These are phyloP conservation scores for Cladosporium sp. DNA, from an alignment of 2,329 filamentous ascomycete genomes.

Conservation along the genomic window DNA sequence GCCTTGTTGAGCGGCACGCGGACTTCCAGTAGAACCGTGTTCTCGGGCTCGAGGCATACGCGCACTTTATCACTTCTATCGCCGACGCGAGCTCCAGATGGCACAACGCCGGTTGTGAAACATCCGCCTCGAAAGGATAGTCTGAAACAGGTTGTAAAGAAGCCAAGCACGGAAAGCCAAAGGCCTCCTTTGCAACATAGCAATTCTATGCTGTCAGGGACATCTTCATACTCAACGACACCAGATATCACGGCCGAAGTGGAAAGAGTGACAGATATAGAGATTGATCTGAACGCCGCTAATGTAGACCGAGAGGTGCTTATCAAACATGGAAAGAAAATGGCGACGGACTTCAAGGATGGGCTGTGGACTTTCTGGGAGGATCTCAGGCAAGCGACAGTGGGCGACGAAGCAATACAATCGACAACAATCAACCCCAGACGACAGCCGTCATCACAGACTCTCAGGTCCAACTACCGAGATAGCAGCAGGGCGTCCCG, in stretches of 20 bases:
- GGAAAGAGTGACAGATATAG: conserved; percentile 20
- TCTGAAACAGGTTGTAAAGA: conserved; percentile 10
- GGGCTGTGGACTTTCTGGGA: conserved; percentile 94
- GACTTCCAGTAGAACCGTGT: conserved; percentile 51
- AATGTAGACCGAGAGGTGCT: conserved; percentile 48
- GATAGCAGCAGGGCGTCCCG: conserved; percentile 13
- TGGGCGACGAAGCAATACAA: conserved; percentile 82
- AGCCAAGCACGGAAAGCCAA: conserved; percentile 13
- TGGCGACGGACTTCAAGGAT: conserved; percentile 83
- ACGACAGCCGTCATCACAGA: conserved; percentile 25
- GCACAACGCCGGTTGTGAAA: background rate
- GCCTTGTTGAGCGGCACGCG: conserved; percentile 55
- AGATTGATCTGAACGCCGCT: conserved; percentile 33
- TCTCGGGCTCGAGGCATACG: conserved; percentile 60
- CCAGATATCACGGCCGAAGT: conserved; percentile 23
- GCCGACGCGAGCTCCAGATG: conserved; percentile 35
- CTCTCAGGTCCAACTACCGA: conserved; percentile 9
- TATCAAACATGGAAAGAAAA: conserved; percentile 62
- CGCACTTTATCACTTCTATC: conserved; percentile 78
- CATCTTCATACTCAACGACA: conserved; percentile 17
- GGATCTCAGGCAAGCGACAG: conserved; percentile 89
- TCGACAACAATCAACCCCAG: conserved; percentile 41
- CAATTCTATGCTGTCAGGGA: conserved; percentile 7
- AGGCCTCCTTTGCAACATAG: conserved; percentile 5
- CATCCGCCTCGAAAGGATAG: conserved; percentile 26